phyloP scores from a whole-genome alignment of 768 basidiomycete species.

The Tricholoma sp. region DNA sequence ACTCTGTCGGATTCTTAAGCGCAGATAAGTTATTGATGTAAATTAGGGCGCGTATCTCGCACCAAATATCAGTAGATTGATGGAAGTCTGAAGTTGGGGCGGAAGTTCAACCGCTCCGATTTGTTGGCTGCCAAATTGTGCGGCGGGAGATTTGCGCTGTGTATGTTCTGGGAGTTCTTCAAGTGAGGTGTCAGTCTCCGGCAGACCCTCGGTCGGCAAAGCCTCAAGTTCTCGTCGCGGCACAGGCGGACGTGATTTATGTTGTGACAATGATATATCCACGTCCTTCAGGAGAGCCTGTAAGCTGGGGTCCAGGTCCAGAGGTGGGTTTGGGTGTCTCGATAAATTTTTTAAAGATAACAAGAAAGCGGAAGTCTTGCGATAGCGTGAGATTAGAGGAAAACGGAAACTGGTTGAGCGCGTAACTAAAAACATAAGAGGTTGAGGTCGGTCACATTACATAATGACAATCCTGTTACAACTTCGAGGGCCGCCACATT shows the following conservation, averaged over 20 bases:
- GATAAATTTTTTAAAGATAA: slow-evolving; percentile 4
- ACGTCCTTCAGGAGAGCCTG: slow-evolving; percentile 59
- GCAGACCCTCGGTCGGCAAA: slow-evolving; percentile 31
- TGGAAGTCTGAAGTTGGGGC: slow-evolving; percentile 60
- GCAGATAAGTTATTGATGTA: slow-evolving; percentile 7
- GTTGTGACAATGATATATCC: slow-evolving; percentile 56
- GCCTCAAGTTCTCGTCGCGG: slow-evolving; percentile 53
- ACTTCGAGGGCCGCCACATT: neutral
- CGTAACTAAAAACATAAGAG: slow-evolving; percentile 13
- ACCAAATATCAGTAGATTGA: slow-evolving; percentile 68
- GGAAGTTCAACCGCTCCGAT: slow-evolving; percentile 73
- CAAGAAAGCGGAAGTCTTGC: neutral
- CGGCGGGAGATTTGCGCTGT: slow-evolving; percentile 72
- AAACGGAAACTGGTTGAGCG: neutral
- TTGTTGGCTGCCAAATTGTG: slow-evolving; percentile 69
- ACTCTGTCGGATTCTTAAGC: slow-evolving; percentile 57
- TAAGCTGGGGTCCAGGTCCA: slow-evolving; percentile 64
- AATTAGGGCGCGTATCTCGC: slow-evolving; percentile 11
- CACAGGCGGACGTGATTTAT: slow-evolving; percentile 18
- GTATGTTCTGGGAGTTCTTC: slow-evolving; percentile 20
- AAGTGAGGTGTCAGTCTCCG: slow-evolving; percentile 23
- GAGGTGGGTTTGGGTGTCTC: slow-evolving; percentile 49
- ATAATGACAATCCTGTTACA: neutral
- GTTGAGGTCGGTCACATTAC: neutral
- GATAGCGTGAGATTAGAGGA: neutral